Conservation (phyloP, 805 yeast genomes). For the Pichia exigua region DNA sequence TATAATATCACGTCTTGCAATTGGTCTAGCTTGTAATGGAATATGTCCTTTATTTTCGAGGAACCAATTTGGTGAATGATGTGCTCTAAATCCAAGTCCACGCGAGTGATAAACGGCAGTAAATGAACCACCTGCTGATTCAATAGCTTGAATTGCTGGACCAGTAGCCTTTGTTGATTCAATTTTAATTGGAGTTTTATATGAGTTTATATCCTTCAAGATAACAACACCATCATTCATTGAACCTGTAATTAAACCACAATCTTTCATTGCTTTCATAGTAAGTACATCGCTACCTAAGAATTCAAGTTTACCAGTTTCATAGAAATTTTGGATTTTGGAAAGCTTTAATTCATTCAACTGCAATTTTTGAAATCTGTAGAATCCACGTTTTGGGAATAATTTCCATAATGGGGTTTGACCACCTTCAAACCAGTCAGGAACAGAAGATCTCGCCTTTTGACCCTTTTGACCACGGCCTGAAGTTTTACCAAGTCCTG, state of each 20-base stretch:
- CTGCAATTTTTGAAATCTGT: constrained; percentile 48
- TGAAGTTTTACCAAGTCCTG: constrained; percentile 88
- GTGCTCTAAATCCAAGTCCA: constrained; percentile 60
- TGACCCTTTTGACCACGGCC: constrained; percentile 99
- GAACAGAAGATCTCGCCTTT: constrained; percentile 87
- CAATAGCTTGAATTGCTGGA: constrained; percentile 67
- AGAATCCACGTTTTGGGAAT: constrained; percentile 85
- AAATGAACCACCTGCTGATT: constrained; percentile 63
- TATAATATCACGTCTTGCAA: constrained; percentile 68
- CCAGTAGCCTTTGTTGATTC: constrained; percentile 79
- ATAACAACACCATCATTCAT: constrained; percentile 76
- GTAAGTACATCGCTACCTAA: constrained; percentile 56
- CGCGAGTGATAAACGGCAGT: constrained; percentile 64
- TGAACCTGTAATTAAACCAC: constrained; percentile 66
- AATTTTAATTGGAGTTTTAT: constrained; percentile 55
- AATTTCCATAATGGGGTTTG: constrained; percentile 85
- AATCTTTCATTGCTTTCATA: constrained; percentile 67
- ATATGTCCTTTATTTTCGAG: constrained; percentile 64
- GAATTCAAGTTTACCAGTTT: constrained; percentile 49
- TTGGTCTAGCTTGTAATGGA: constrained; percentile 83
- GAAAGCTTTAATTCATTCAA: constrained; percentile 56
- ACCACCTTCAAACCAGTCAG: constrained; percentile 97
- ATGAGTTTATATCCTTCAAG: constrained; percentile 51
- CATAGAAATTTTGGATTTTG: constrained; percentile 63
- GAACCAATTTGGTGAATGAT: constrained; percentile 66